phyloP scores from a whole-genome alignment of 2,329 filamentous ascomycete species.

The Cadophora luteo-olivacea region DNA sequence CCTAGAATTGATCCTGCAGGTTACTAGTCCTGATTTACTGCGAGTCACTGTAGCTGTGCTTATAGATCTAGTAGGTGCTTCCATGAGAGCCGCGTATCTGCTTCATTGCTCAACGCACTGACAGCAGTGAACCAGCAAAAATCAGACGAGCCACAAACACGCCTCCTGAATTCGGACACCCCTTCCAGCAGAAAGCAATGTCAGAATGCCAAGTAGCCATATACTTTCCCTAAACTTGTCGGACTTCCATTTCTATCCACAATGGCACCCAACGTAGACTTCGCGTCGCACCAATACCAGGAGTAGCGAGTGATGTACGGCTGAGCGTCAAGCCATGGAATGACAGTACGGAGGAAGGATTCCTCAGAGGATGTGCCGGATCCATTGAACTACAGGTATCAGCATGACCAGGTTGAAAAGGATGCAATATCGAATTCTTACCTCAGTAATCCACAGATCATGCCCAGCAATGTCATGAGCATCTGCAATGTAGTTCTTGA shows the following conservation, averaged over 20 bases:
- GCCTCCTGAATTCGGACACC: too few relatives aligned
- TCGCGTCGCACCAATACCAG: conserved; percentile 23
- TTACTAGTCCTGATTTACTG: too few relatives aligned
- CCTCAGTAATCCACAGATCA: conserved; percentile 51
- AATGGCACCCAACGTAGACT: conserved; percentile 1
- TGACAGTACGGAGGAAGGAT: conserved; percentile 49
- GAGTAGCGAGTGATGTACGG: conserved; percentile 19
- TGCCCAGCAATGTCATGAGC: conserved; percentile 45
- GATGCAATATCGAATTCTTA: not conserved
- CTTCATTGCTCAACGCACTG: too few relatives aligned
- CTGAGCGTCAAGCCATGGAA: conserved; percentile 51
- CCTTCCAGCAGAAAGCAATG: too few relatives aligned
- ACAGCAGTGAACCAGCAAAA: too few relatives aligned
- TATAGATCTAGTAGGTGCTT: too few relatives aligned
- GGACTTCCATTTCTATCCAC: conserved; percentile 13
- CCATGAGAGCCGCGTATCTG: too few relatives aligned
- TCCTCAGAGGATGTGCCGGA: conserved; percentile 42
- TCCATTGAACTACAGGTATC: conserved; percentile 44
- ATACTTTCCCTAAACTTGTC: conserved; percentile 17
- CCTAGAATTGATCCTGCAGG: too few relatives aligned
- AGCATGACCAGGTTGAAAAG: not conserved
- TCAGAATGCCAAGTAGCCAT: conserved; percentile 13
- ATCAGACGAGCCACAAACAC: too few relatives aligned
- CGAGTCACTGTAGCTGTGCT: too few relatives aligned
- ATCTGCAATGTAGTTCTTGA: conserved; percentile 50